These are phyloP conservation scores for Akanthomyces lecanii DNA, from an alignment of 2,329 filamentous ascomycete species.

Conservation along the genomic window DNA sequence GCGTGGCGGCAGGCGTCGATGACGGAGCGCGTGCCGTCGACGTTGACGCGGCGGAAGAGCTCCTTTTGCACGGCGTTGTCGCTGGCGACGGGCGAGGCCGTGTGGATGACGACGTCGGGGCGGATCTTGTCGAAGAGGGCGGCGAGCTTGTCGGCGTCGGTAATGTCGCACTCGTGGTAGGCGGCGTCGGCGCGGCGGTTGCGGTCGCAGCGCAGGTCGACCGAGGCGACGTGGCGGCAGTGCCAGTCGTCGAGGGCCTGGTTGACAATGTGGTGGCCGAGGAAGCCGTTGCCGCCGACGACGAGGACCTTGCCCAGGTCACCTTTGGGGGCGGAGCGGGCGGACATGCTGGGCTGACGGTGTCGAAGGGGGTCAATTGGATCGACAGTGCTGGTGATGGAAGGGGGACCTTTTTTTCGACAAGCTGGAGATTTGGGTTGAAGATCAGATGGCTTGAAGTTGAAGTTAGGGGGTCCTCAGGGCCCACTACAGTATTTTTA, in stretches of 20 bases:
- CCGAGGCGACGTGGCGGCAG: conserved; percentile 57
- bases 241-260: conserved; percentile 56
- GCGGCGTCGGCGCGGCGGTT: conserved; percentile 58
- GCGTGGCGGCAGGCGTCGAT: conserved; percentile 67
- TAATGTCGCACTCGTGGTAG: conserved; percentile 78
- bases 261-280: conserved; percentile 77
- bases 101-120: conserved; percentile 87
- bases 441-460: neutral
- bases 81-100: conserved; percentile 66
- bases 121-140: conserved; percentile 60
- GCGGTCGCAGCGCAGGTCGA: conserved; percentile 67
- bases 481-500: neutral
- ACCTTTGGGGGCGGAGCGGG: conserved; percentile 32
- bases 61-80: conserved; percentile 50
- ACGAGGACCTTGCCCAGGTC: conserved; percentile 68
- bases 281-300: conserved; percentile 79
- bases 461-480: neutral
- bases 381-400: neutral
- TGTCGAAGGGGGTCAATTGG: neutral
- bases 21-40: conserved; percentile 76
- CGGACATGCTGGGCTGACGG: conserved; percentile 15
- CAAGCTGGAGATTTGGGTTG: neutral
- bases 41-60: conserved; percentile 77
- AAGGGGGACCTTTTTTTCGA: neutral
- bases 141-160: conserved; percentile 56